A percentile compares a stretch with the other conserved stretches of the same genome.
These are phyloP conservation scores for Colletotrichum eremochloae DNA, from an alignment of 2,329 filamentous ascomycete genomes.

Conservation along the genomic window DNA sequence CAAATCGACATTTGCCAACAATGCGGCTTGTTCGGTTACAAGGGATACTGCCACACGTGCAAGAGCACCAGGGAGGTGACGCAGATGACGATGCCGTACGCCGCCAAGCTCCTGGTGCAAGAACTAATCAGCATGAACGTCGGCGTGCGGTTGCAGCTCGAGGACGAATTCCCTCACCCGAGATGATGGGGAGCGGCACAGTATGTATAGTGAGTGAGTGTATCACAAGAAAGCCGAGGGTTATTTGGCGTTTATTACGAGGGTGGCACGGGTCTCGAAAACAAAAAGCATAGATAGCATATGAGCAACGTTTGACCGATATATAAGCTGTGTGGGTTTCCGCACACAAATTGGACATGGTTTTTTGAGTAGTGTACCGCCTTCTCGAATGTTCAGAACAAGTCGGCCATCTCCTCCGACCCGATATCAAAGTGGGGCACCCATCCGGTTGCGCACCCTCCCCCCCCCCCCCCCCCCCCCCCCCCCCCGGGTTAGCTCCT, in stretches of 20 bases:
- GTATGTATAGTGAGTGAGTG: conserved; percentile 30
- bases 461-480: conserved; percentile 26
- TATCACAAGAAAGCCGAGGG: conserved; percentile 17
- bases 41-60: conserved; percentile 95
- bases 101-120: conserved; percentile 94
- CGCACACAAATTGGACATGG: conserved; percentile 1
- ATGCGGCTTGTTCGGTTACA: conserved; percentile 95
- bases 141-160: conserved; percentile 89
- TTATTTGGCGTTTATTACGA: conserved; percentile 34
- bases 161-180: conserved; percentile 89
- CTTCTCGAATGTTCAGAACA: background rate
- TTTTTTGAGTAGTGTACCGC: background rate
- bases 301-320: conserved; percentile 16
- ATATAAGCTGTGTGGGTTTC: background rate
- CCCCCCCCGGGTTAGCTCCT: background rate
- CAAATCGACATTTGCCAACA: conserved; percentile 93
- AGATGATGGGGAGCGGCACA: conserved; percentile 45
- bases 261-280: conserved; percentile 25
- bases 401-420: conserved; percentile 11
- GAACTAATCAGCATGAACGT: conserved; percentile 99
- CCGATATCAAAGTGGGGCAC: conserved; percentile 15
- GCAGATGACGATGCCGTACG: conserved; percentile 97
- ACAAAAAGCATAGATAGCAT: conserved; percentile 19
- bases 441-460: conserved; percentile 26
- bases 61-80: conserved; percentile 86